These are phyloP conservation scores for Fusarium camptoceras DNA, from an alignment of 2,329 filamentous ascomycete genomes.

Conservation along the genomic window DNA sequence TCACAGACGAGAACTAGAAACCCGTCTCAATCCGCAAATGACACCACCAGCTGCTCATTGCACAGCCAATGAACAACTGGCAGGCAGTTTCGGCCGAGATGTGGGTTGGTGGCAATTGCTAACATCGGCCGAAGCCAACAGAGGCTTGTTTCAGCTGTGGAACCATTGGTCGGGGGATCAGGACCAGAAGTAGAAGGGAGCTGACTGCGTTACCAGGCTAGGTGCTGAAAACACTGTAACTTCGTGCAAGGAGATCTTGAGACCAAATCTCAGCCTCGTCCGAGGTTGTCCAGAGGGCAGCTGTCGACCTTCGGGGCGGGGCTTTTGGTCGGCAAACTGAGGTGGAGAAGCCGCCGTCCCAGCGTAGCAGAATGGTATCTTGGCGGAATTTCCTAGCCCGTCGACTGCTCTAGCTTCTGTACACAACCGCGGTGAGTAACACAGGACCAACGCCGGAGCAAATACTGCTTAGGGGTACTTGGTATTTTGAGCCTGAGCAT, in stretches of 20 bases:
- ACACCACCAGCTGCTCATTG: constrained; percentile 5
- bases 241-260: neutral
- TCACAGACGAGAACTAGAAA: constrained; percentile 14
- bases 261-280: constrained; percentile 7
- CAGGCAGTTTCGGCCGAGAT: constrained; percentile 37
- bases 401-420: constrained; percentile 11
- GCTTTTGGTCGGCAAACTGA: constrained; percentile 34
- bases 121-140: constrained; percentile 30
- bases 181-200: constrained; percentile 39
- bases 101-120: constrained; percentile 6
- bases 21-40: constrained; percentile 20
- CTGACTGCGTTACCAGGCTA: constrained; percentile 1
- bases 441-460: constrained; percentile 27
- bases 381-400: constrained; percentile 9
- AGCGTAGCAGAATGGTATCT: constrained; percentile 4
- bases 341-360: constrained; percentile 5
- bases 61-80: constrained; percentile 29
- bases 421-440: constrained; percentile 4
- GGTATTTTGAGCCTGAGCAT: constrained; percentile 13
- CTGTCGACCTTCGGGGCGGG: constrained; percentile 25
- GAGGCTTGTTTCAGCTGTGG: constrained; percentile 32
- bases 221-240: constrained; percentile 8
- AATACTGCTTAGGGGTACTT: constrained; percentile 9
- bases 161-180: constrained; percentile 29
- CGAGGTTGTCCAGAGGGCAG: constrained; percentile 22